phyloP scores from a whole-genome alignment of 441 rosid species.

The Brassica balearica region DNA sequence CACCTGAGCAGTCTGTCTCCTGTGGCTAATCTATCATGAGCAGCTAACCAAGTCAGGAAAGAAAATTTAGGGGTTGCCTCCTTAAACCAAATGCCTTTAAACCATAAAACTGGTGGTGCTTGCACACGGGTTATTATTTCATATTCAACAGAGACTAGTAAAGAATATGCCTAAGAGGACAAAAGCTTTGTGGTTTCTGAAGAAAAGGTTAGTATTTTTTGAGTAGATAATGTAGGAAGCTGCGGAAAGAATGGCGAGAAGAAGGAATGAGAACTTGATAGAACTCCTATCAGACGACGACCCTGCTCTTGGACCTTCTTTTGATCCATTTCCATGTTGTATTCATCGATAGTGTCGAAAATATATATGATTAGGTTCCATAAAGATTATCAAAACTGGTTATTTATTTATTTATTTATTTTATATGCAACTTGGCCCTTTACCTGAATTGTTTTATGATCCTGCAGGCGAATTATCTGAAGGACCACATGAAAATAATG shows the following conservation, averaged over 20 bases:
- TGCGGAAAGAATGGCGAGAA: not conserved
- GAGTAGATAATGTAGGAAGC: not conserved
- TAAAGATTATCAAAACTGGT: not conserved
- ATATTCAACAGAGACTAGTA: not conserved
- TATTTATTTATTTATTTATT: not conserved
- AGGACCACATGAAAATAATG: not conserved
- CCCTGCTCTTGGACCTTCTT: no score
- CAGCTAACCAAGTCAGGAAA: no score
- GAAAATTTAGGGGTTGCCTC: no score
- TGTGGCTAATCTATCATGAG: no score
- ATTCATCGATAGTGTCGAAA: no score
- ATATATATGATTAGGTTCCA: no score
- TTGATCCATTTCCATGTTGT: no score
- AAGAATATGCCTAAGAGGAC: not conserved
- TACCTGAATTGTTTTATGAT: slow-evolving; percentile 42
- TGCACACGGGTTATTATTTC: not conserved
- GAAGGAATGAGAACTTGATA: no score
- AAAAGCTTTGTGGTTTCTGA: not conserved
- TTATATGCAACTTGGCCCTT: not conserved
- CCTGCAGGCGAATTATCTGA: slow-evolving; percentile 53
- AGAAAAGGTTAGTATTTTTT: not conserved
- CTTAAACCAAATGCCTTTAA: no score
- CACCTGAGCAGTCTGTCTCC: no score
- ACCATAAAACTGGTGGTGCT: no score
- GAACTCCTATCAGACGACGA: no score